Evolutionary conservation across 1,284 basidiomycete genomes (phyloP), one percentile per base, ranked within the genome.

Genomic region (Marasmius tenuissimus): DNA sequence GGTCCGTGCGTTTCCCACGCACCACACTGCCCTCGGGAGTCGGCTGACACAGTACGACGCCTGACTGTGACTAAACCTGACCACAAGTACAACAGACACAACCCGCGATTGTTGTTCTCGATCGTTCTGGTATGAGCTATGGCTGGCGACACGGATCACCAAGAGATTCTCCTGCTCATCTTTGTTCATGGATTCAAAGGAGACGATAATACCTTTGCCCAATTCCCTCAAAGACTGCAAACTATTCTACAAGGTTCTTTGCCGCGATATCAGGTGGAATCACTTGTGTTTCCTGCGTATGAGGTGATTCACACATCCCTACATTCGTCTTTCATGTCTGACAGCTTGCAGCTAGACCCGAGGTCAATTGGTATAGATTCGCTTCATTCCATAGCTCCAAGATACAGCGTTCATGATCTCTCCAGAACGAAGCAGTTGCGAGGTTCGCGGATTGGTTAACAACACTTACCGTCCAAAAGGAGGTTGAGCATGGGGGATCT

Each of bases 361-460:
- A 69, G 94, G 95, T 52, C 88, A 93, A 64, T 76, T 97, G 72
- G 95, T 96, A 70, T 70, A 87, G 76, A 58, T 11, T 12, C 56
- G 57, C 52, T 57, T 64, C 47, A 57, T 61, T 54, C 14, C 49
- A 37, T 38, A 35, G n/a, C 37, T 50, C 33, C 18, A 63, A 27
- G 59, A 42, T n/a, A 59, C 57, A 35, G 58, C 62, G 16, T 33
- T 62, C 33, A 27, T 50, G 42, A 18, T 59, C 50, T 50, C 22
- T 51, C 34, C 22, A 96, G 94, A 84, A 82, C 60, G 88, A 89
- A 70, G 93, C 94, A 18, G 90, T 93, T 0, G 83, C 89, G 49
- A 85, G 85, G 5, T 95, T 97, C 72, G 86, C 92, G 16, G 93
- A 96, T 69, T 97, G 94, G 94, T 84, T 97, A 45, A 90, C 92